A percentile compares a stretch with the other conserved stretches of the same genome.
Conservation (phyloP, 495 filamentous ascomycete genomes). For the Achaetomiella virescens region DNA sequence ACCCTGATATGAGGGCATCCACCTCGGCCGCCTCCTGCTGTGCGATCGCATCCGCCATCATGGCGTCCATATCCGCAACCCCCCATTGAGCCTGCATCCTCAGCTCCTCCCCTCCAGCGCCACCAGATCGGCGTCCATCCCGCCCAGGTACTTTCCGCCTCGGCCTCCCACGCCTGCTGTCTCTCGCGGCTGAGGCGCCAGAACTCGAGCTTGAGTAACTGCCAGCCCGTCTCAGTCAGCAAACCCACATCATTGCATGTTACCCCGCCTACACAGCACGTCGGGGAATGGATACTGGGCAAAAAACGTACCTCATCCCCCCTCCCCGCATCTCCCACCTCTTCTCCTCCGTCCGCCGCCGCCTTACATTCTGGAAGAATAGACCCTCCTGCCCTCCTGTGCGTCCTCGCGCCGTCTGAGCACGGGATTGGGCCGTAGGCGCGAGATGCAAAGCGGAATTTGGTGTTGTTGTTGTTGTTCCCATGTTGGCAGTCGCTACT, state of each 20-base stretch:
- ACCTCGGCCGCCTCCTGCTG: constrained; percentile 53
- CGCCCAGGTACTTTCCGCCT: neutral
- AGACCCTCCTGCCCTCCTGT: constrained; percentile 50
- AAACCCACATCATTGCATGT: too few relatives aligned
- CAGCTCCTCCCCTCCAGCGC: constrained; percentile 33
- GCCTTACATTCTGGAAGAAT: constrained; percentile 74
- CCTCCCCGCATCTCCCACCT: constrained; percentile 60
- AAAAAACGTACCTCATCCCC: constrained; percentile 64
- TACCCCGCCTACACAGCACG: too few relatives aligned
- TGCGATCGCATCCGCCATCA: constrained; percentile 42
- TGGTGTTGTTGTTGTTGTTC: constrained; percentile 5
- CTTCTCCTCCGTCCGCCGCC: constrained; percentile 56
- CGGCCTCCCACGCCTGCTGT: constrained; percentile 42
- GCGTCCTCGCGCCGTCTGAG: constrained; percentile 21
- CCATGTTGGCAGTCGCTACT: neutral
- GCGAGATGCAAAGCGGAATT: constrained; percentile 19
- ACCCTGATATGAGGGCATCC: constrained; percentile 46
- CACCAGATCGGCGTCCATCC: constrained; percentile 29
- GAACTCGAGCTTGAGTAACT: constrained; percentile 48
- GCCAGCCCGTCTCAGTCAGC: too few relatives aligned
- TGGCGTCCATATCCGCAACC: constrained; percentile 36
- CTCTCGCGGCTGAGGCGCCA: constrained; percentile 33
- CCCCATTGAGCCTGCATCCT: constrained; percentile 36
- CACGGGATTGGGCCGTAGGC: constrained; percentile 20
- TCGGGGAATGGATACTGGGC: too few relatives aligned